Percentiles rank a stretch among this genome's conserved stretches.
Evolutionary conservation across 345 rosid species (phyloP).

Genomic region (Gossypium turneri): DNA sequence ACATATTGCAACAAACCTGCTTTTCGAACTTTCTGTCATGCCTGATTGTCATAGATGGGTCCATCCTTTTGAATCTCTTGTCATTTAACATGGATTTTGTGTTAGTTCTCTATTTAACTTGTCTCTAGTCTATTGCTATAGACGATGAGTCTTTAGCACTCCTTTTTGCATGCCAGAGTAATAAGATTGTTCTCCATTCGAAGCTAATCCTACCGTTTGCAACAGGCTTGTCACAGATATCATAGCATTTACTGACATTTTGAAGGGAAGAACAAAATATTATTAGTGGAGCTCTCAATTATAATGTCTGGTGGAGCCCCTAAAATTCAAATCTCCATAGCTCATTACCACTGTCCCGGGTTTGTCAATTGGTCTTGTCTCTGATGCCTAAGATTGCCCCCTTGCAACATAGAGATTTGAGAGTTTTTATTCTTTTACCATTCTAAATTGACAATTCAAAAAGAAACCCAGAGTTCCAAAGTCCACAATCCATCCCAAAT

Average conservation of each 20-base stretch:
- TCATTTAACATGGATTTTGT: not conserved
- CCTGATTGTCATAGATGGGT: not conserved
- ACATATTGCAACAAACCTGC: not conserved
- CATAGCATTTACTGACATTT: not conserved
- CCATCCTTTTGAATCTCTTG: not conserved
- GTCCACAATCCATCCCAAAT: not conserved
- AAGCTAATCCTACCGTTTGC: slow-evolving; percentile 15
- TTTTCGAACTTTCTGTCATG: not conserved
- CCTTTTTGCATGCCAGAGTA: not conserved
- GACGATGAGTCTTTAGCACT: not conserved
- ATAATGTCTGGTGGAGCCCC: slow-evolving; percentile 7
- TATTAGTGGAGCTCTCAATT: not conserved
- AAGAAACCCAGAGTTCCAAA: not conserved
- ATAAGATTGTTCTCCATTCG: too few relatives aligned
- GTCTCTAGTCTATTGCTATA: not conserved
- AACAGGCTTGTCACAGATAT: slow-evolving; percentile 15
- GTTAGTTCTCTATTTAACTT: not conserved
- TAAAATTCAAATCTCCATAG: not conserved
- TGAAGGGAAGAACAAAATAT: too few relatives aligned
- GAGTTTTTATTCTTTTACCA: not conserved
- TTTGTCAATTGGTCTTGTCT: not conserved
- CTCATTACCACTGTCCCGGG: not conserved
- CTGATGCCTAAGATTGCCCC: not conserved
- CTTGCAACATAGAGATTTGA: not conserved
- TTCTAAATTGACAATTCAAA: not conserved